phyloP scores from a whole-genome alignment of 495 filamentous ascomycete genomes.

The Aspergillus cristatus region DNA sequence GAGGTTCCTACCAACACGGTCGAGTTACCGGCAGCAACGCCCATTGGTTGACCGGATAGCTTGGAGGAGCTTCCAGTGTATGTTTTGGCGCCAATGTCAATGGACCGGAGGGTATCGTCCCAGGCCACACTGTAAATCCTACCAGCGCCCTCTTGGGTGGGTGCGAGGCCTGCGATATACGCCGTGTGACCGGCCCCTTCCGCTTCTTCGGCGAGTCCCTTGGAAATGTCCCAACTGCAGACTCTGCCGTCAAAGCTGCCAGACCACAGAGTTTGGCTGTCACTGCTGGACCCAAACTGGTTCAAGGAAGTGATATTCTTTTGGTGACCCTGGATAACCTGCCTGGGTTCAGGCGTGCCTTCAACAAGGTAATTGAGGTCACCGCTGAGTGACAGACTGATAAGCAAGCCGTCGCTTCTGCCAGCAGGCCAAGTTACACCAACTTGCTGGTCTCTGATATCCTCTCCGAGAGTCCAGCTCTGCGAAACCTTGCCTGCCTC shows the following conservation, averaged over 20 bases:
- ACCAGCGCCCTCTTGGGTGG: conserved; percentile 41
- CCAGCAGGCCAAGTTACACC: conserved; percentile 87
- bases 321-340: conserved; percentile 83
- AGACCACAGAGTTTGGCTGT: conserved; percentile 59
- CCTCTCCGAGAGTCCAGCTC: conserved; percentile 82
- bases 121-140: conserved; percentile 79
- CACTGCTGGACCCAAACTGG: conserved; percentile 32
- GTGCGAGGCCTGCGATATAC: conserved; percentile 68
- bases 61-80: conserved; percentile 47
- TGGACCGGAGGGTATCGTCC: conserved; percentile 85
- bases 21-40: conserved; percentile 34
- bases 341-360: conserved; percentile 56
- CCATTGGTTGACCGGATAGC: conserved; percentile 54
- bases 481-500: conserved; percentile 66
- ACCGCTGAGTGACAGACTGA: conserved; percentile 79
- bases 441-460: conserved; percentile 79
- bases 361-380: conserved; percentile 83
- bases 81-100: conserved; percentile 51
- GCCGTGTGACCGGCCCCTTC: conserved; percentile 75
- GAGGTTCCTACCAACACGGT: conserved; percentile 56
- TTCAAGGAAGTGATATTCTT: conserved; percentile 76
- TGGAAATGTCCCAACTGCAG: conserved; percentile 65
- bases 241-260: conserved; percentile 87
- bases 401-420: conserved; percentile 73
- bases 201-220: conserved; percentile 56